Conservation (phyloP, 345 rosid genomes). For the Eutrema yunnanense region DNA sequence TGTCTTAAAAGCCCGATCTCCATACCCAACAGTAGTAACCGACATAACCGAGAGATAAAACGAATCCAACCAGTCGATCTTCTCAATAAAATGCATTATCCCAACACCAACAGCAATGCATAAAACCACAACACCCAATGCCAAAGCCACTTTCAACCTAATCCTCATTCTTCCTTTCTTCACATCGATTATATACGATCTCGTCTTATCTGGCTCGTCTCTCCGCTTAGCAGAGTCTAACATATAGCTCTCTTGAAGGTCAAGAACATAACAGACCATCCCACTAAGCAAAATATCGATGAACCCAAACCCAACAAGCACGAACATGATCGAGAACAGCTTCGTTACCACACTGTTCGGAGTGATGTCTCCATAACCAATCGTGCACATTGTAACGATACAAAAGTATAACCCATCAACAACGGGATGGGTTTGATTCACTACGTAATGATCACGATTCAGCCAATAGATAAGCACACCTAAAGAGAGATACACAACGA, state of each 20-base stretch:
- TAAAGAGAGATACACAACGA: slow-evolving; percentile 55
- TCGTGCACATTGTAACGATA: slow-evolving; percentile 93
- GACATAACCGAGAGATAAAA: slow-evolving; percentile 96
- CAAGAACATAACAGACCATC: slow-evolving; percentile 93
- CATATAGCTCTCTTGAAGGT: slow-evolving; percentile 82
- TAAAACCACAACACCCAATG: slow-evolving; percentile 81
- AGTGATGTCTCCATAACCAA: slow-evolving; percentile 91
- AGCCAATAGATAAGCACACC: slow-evolving; percentile 76
- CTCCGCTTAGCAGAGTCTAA: slow-evolving; percentile 54
- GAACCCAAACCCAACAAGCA: slow-evolving; percentile 84
- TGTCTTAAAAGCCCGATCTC: slow-evolving; percentile 72
- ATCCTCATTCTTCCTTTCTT: slow-evolving; percentile 98
- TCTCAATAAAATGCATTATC: slow-evolving; percentile 81
- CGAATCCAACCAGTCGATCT: slow-evolving; percentile 78
- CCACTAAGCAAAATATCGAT: slow-evolving; percentile 79
- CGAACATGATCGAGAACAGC: slow-evolving; percentile 81
- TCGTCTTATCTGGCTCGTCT: slow-evolving; percentile 38
- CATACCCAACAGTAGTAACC: slow-evolving; percentile 91
- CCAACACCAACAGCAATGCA: slow-evolving; percentile 80
- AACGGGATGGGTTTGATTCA: slow-evolving; percentile 71
- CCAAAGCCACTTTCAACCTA: slow-evolving; percentile 88
- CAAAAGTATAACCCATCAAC: slow-evolving; percentile 91
- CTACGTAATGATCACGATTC: slow-evolving; percentile 53
- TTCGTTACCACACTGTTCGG: slow-evolving; percentile 66
- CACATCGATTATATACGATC: slow-evolving; percentile 68